Evolutionary conservation across 257 asterid genomes (phyloP), one percentile per base, ranked within the genome.

Genomic region (Salvia hispanica): DNA sequence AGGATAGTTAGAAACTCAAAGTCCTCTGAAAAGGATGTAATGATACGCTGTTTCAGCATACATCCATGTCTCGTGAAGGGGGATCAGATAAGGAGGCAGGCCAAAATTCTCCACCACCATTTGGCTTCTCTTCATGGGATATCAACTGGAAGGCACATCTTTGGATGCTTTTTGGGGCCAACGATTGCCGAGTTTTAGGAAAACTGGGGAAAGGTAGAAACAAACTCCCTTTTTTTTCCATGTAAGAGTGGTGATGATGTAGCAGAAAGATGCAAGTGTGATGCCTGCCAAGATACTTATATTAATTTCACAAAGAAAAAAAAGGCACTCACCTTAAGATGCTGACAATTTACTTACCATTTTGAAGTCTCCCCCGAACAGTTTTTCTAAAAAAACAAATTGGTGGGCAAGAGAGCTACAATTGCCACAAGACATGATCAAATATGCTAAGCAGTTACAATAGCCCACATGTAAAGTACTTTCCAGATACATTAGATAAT

Each of bases 1-100:
- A 4, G 97, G 95, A 44, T 85, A 86, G 96, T 86, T 58, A 77
- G 45, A 9, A 80, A 84, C 61, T 93, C 95, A 15, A 93, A 80
- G 48, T 81, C 86, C 62, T 93, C 97, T 77, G 65, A 67, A 86
- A 84, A 31, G 89, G 92, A 62, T 90, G 89, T 4, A 88, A 73
- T 90, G 91, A 53, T 86, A 93, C 1, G 97, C 95, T 0, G 94
- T 90, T 79, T 86, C 87, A 0, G 95, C 95, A 28, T 85, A 93
- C 95, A 93, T 86, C 97, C 99, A 93, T 18, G 94, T 85, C 70
- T 86, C 97, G 2, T 93, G 99, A 18, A 93, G 80, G 5, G 97
- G 97, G 92, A 93, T 85, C 47, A 93, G 62, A 77, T 93, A 93
- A 2, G 97, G 75, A 93, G 81, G 78, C 97, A 90, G 6, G 99